Evolutionary conservation across 352 stramenopile species (phyloP), one percentile per base, ranked within the genome.

Genomic region (Aphanomyces cochlioides): DNA sequence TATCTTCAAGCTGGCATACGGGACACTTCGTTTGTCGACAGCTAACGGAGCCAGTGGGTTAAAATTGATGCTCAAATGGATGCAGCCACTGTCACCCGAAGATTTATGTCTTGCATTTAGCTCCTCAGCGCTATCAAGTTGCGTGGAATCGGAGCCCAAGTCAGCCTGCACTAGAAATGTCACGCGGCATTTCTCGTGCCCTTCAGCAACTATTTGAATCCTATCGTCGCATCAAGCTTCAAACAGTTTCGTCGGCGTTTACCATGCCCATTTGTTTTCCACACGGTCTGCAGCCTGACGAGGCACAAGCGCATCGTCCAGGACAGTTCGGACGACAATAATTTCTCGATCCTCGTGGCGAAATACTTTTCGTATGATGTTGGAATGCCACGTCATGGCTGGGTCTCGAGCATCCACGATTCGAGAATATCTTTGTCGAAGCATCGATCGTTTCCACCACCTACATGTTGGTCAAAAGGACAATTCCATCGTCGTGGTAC

Each of bases 251-350:
- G 28, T 28, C 28, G 28, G 28, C 28, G 28, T 28, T 28, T 50
- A 63, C 56, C 56, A 63, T 34, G 13, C 56, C 56, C 19, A 63
- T 38, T 63, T 21, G 19, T 63, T 21, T 37, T 63, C 56, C 4
- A 13, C 7, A 3, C 34, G 34, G 5, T 37, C 56, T 15, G 13
- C 13, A 8, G 56, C 34, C 19, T 21, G 19, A 10, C 45, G 56
- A 7, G 56, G 56, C 7, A 63, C 28, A 3, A 21, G 56, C 17
- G 34, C 56, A 38, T 63, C 56, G 6, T 63, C 56, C 36, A 63
- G 21, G 3, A 63, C 56, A 37, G 34, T 41, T 21, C 56, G 56
- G 15, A 15, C 21, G 3, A 63, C 28, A 38, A 63, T n/a, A 37
- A 63, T 37, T 34, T 37, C 10, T 7, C 56, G 21, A 15, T 40